Base-by-base conservation (phyloP, 1,139 yeast species). In the Sugiyamaella japonica region DNA sequence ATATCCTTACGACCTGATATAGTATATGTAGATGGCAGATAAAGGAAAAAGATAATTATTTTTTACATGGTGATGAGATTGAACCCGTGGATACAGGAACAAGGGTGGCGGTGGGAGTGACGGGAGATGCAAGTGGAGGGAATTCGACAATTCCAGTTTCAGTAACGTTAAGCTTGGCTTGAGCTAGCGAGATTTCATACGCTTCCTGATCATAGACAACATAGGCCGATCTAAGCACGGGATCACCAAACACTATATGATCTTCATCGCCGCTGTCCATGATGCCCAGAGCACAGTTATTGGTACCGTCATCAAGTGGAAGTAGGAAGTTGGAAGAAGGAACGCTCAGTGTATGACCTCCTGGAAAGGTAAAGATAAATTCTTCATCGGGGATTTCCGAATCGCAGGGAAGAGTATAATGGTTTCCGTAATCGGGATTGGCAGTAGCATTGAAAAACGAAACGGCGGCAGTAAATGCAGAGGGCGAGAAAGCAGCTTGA, bases 151-250 rank as follows among this genome's bases (percentile, higher is more conserved):
- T 66, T 12, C 48, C 56, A 17, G 63, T 66, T n/a, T 60, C 55
- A 10, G 61, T 50, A 12, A 53, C 60, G 32, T 55, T 54, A 13
- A 55, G 56, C 44, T 50, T 56, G 10, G 82, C 86, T 60, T 79
- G 85, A 1, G 89, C 95, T 52, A 88, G 56, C 0, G 83, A 81
- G 29, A 87, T 74, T 62, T 82, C 80, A 51, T 73, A 58, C 1
- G 57, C 76, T 7, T 81, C 85, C 57, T 81, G 72, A 64, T 83
- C 84, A 56, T 75, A 83, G 20, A 82, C 85, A 50, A 79, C 73
- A 61, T 83, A 83, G 13, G 80, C 80, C 59, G 71, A 72, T 56
- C 83, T 72, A 59, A 83, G 71, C 59, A 83, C 75, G 47, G 80
- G 77, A 64, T 82, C 85, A 7, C 87, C 87, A 37, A 81, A 62